Evolutionary conservation across 2,329 filamentous ascomycete species (phyloP).

Genomic region (Sarocladium oryzae): DNA sequence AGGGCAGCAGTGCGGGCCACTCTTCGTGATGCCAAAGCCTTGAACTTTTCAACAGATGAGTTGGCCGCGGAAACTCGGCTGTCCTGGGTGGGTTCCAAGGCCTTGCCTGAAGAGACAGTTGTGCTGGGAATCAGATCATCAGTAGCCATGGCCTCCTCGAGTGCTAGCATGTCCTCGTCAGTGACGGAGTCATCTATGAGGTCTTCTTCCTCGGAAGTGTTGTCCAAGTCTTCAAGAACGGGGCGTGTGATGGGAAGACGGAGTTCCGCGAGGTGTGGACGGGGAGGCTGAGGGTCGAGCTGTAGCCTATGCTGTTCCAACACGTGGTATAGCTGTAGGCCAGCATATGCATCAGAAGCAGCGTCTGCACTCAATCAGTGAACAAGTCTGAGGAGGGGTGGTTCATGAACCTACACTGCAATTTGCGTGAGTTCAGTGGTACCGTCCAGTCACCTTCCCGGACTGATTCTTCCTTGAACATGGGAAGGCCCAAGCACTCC

Average conservation of each 20-base stretch:
- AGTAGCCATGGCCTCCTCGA: conserved; percentile 4
- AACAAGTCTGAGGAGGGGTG: background rate
- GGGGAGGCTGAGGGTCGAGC: conserved; percentile 63
- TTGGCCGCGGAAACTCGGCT: conserved; percentile 38
- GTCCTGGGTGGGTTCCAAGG: conserved; percentile 22
- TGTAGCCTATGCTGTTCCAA: conserved; percentile 62
- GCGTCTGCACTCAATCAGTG: conserved; percentile 48
- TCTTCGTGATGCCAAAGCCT: conserved; percentile 17
- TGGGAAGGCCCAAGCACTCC: conserved; percentile 63
- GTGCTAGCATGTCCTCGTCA: conserved; percentile 6
- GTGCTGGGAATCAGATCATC: background rate
- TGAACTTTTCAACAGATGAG: conserved; percentile 29
- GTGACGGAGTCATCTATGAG: conserved; percentile 9
- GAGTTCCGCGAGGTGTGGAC: conserved; percentile 62
- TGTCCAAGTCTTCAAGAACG: conserved; percentile 3
- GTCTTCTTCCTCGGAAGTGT: conserved; percentile 9
- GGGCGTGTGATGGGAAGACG: conserved; percentile 55
- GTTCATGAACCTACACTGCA: conserved; percentile 51
- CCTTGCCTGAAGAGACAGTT: background rate
- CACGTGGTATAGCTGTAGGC: conserved; percentile 63
- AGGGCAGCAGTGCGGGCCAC: conserved; percentile 30
- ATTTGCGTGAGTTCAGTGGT: conserved; percentile 55
- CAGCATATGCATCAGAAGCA: conserved; percentile 78
- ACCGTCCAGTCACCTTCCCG: conserved; percentile 70
- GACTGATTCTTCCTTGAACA: conserved; percentile 67